Evolutionary conservation across 2,329 filamentous ascomycete genomes (phyloP).

Genomic region (Paracoccidioides brasiliensis): DNA sequence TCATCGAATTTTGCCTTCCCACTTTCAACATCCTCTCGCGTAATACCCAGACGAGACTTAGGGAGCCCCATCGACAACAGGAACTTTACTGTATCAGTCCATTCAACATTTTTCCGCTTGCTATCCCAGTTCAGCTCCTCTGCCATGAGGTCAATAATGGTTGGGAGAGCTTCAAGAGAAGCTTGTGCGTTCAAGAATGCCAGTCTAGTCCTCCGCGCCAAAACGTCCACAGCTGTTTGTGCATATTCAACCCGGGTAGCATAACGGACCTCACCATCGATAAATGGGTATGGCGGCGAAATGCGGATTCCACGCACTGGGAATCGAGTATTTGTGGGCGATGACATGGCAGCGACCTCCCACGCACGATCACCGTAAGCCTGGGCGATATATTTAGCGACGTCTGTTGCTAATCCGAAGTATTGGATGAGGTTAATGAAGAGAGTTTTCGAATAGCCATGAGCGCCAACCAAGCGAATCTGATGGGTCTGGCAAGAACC

Average conservation of each 20-base stretch:
- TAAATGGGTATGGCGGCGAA: slow-evolving; percentile 69
- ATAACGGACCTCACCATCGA: slow-evolving; percentile 84
- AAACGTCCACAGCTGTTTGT: slow-evolving; percentile 76
- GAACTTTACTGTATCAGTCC: slow-evolving; percentile 54
- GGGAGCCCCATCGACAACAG: slow-evolving; percentile 48
- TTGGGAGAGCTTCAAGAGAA: slow-evolving; percentile 70
- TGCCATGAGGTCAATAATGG: slow-evolving; percentile 78
- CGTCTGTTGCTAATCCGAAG: slow-evolving; percentile 81
- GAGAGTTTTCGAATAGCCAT: slow-evolving; percentile 77
- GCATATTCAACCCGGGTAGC: slow-evolving; percentile 82
- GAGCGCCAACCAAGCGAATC: slow-evolving; percentile 67
- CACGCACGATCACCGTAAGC: slow-evolving; percentile 88
- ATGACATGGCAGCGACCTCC: slow-evolving; percentile 71
- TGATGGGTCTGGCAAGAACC: slow-evolving; percentile 74
- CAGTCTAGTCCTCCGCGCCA: slow-evolving; percentile 70
- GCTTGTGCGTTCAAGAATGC: slow-evolving; percentile 89
- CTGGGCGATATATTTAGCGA: slow-evolving; percentile 74
- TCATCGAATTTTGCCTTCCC: slow-evolving; percentile 37
- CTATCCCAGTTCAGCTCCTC: slow-evolving; percentile 61
- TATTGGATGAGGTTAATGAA: slow-evolving; percentile 95
- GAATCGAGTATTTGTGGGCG: slow-evolving; percentile 64
- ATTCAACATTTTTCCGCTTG: slow-evolving; percentile 57
- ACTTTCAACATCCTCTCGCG: slow-evolving; percentile 45
- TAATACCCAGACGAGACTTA: slow-evolving; percentile 42
- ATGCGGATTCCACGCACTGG: slow-evolving; percentile 73